Evolutionary conservation across 768 basidiomycete species (phyloP).

Genomic region (Lyophyllum shimeji): DNA sequence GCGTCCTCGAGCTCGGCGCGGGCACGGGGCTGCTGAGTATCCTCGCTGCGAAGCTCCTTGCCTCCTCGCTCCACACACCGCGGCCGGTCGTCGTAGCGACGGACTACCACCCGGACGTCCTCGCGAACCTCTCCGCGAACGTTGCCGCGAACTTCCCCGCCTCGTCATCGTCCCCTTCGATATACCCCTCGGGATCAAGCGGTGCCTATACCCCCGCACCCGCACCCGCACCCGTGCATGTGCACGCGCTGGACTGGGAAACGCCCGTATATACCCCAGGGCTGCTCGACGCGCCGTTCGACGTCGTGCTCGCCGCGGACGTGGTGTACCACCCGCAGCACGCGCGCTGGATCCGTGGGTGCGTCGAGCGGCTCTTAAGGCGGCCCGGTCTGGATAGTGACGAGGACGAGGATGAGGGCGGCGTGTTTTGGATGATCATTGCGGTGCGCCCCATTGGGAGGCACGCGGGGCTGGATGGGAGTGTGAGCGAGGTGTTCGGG

Average conservation of each 20-base stretch:
- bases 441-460: constrained; percentile 65
- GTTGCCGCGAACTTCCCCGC: constrained; percentile 24
- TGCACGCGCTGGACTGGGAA: constrained; percentile 68
- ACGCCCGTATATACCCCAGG: constrained; percentile 35
- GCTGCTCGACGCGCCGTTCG: constrained; percentile 47
- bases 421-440: constrained; percentile 74
- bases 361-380: constrained; percentile 52
- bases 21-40: constrained; percentile 87
- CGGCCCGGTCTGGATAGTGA: constrained; percentile 21
- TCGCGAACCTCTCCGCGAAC: constrained; percentile 65
- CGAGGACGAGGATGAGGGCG: constrained; percentile 22
- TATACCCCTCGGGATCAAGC: too few species aligned
- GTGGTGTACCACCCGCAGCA: constrained; percentile 75
- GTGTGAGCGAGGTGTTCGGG: constrained; percentile 55
- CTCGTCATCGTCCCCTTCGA: neutral
- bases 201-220: constrained; percentile 39
- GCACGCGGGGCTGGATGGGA: constrained; percentile 56
- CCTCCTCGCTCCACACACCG: constrained; percentile 22
- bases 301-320: constrained; percentile 77
- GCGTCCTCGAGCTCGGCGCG: constrained; percentile 79
- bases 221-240: constrained; percentile 33
- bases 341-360: constrained; percentile 64
- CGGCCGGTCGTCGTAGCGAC: constrained; percentile 54
- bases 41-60: constrained; percentile 48
- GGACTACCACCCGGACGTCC: constrained; percentile 77